These are phyloP conservation scores for Juncus inflexus DNA, from an alignment of 176 grass and related monocot species.

Conservation along the genomic window DNA sequence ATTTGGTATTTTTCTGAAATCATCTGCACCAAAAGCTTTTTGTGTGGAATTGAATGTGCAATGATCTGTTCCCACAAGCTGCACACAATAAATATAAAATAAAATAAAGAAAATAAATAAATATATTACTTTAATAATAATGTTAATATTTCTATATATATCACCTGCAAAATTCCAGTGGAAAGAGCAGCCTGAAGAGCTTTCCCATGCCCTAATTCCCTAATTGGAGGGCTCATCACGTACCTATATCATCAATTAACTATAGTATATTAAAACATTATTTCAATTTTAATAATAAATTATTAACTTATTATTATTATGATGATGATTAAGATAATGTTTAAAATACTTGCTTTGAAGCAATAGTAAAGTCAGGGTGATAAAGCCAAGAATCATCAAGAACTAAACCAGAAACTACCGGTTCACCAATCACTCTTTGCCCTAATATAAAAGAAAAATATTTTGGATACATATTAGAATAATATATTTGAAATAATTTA, in stretches of 20 bases:
- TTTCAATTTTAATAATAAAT: background rate
- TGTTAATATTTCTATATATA: too few species aligned
- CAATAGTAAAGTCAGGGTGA: conserved; percentile 72
- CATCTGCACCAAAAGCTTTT: conserved; percentile 83
- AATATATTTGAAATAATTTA: conserved; percentile 23
- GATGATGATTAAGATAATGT: background rate
- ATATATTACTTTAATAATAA: too few species aligned
- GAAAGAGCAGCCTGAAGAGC: conserved; percentile 85
- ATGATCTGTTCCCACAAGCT: conserved; percentile 99
- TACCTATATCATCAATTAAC: conserved; percentile 48
- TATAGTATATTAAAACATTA: conserved; percentile 27
- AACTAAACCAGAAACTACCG: conserved; percentile 85
- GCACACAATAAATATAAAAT: conserved; percentile 27
- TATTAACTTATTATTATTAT: background rate
- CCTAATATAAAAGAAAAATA: conserved; percentile 41
- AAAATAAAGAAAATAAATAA: background rate
- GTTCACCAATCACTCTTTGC: conserved; percentile 88
- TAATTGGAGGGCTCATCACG: conserved; percentile 96
- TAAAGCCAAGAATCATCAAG: conserved; percentile 98
- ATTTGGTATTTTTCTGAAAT: conserved; percentile 93
- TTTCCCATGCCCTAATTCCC: conserved; percentile 74
- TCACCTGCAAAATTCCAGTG: conserved; percentile 81
- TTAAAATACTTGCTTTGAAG: conserved; percentile 57
- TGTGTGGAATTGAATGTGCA: conserved; percentile 92
- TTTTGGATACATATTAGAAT: conserved; percentile 25